These are phyloP conservation scores for Chytriomyces confervae DNA, from an alignment of 192 early-diverging fungal species.

Conservation along the genomic window DNA sequence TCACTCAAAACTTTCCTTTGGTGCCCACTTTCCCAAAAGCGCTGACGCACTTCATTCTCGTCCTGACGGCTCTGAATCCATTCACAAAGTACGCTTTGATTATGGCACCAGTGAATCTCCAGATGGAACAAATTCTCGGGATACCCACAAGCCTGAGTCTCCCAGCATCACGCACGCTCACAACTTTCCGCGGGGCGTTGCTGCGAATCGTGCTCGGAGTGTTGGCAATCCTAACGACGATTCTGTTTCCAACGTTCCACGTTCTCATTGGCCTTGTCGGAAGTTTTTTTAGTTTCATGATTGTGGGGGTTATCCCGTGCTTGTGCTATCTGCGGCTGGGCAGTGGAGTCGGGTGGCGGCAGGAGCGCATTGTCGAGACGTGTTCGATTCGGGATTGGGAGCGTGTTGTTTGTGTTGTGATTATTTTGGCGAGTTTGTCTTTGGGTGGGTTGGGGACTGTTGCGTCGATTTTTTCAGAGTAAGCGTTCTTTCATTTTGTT, in stretches of 20 bases:
- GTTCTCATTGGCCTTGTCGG: conserved; percentile 69
- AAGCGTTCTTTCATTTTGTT: neutral
- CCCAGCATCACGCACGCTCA: neutral
- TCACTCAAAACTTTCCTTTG: conserved; percentile 71
- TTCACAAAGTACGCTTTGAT: conserved; percentile 74
- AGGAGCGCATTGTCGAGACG: conserved; percentile 17
- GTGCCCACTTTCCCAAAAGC: conserved; percentile 57
- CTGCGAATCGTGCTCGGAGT: conserved; percentile 25
- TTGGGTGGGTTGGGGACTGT: conserved; percentile 34
- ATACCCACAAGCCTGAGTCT: conserved; percentile 12
- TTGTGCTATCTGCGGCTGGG: conserved; percentile 54
- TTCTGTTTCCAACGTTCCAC: conserved; percentile 70
- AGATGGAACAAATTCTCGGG: conserved; percentile 27
- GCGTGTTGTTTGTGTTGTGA: conserved; percentile 28
- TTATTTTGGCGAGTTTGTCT: conserved; percentile 36
- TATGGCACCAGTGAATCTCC: conserved; percentile 63
- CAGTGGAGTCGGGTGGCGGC: conserved; percentile 25
- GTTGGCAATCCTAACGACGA: conserved; percentile 38
- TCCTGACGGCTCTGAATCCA: conserved; percentile 70
- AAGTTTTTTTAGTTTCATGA: conserved; percentile 53
- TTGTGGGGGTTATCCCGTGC: conserved; percentile 60
- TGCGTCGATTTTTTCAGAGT: conserved; percentile 12
- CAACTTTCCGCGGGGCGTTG: neutral
- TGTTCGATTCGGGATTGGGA: conserved; percentile 17
- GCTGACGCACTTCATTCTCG: conserved; percentile 63